These are phyloP conservation scores for Blastomyces percursus DNA, from an alignment of 2,329 filamentous ascomycete genomes.

Conservation along the genomic window DNA sequence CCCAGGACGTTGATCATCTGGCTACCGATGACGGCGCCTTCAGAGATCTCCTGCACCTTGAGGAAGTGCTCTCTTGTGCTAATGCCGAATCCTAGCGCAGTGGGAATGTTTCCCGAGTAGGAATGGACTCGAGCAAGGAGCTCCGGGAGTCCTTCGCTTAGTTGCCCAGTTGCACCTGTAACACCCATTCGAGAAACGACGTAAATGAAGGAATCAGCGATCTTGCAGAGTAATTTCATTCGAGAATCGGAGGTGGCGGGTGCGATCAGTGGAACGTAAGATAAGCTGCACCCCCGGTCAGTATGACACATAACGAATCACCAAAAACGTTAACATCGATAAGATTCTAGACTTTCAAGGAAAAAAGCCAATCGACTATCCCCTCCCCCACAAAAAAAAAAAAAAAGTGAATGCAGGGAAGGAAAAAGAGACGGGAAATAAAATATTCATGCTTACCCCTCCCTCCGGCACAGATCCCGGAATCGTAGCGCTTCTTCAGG, in stretches of 20 bases:
- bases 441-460: slow-evolving; percentile 45
- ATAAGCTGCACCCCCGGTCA: slow-evolving; percentile 47
- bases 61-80: slow-evolving; percentile 91
- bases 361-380: not conserved
- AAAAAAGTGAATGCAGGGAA: not conserved
- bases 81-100: slow-evolving; percentile 90
- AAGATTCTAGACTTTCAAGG: not conserved
- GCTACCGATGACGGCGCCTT: slow-evolving; percentile 93
- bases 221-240: slow-evolving; percentile 91
- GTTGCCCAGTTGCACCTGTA: slow-evolving; percentile 73
- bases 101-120: slow-evolving; percentile 81
- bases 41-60: slow-evolving; percentile 69
- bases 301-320: slow-evolving; percentile 1
- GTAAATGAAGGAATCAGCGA: slow-evolving; percentile 98
- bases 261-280: slow-evolving; percentile 93
- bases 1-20: slow-evolving; percentile 80
- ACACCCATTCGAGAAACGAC: slow-evolving; percentile 96
- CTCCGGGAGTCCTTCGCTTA: slow-evolving; percentile 72
- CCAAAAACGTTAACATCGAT: not conserved
- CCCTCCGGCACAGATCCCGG: slow-evolving; percentile 68
- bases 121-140: slow-evolving; percentile 78
- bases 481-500: slow-evolving; percentile 93
- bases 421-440: not conserved
- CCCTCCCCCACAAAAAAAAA: not conserved
- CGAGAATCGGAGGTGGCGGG: slow-evolving; percentile 83